Evolutionary conservation across 1,284 basidiomycete species (phyloP).

Genomic region (Sanguinoderma infundibulare): DNA sequence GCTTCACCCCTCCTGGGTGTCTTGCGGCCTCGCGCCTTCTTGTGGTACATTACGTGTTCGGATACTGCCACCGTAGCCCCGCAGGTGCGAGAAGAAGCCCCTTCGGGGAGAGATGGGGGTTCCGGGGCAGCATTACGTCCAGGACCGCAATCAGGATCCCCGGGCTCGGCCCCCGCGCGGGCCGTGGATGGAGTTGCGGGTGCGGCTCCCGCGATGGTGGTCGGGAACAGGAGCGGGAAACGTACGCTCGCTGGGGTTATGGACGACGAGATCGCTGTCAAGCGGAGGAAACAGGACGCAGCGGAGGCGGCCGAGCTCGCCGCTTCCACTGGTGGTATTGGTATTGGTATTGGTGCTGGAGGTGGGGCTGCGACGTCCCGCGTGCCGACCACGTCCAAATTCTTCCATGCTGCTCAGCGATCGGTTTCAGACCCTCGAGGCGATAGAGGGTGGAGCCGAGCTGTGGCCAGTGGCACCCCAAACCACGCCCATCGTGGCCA

Average conservation of each 20-base stretch:
- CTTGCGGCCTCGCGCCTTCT: constrained; percentile 15
- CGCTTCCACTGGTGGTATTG: not conserved
- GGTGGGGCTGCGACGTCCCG: constrained; percentile 15
- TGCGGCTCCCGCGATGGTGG: constrained; percentile 28
- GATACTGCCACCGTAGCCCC: constrained; percentile 46
- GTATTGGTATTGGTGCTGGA: not conserved
- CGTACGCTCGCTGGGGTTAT: constrained; percentile 70
- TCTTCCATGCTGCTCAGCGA: constrained; percentile 30
- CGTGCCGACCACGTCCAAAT: constrained; percentile 28
- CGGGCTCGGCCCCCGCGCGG: not conserved
- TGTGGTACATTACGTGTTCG: constrained; percentile 29
- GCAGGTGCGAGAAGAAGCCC: constrained; percentile 44
- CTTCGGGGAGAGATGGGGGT: constrained; percentile 36
- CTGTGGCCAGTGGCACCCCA: not conserved
- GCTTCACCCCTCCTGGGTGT: not conserved
- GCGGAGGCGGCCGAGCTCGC: not conserved
- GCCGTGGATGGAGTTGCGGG: not conserved
- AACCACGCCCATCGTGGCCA: constrained; percentile 1
- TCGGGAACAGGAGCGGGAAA: constrained; percentile 73
- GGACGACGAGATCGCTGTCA: constrained; percentile 61
- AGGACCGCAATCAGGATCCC: not conserved
- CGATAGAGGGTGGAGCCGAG: constrained; percentile 11
- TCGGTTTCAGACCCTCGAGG: constrained; percentile 28
- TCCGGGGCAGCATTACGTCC: constrained; percentile 1
- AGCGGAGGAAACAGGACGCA: constrained; percentile 49